These are phyloP conservation scores for Capsicum pubescens DNA, from an alignment of 257 asterid species.

Conservation along the genomic window DNA sequence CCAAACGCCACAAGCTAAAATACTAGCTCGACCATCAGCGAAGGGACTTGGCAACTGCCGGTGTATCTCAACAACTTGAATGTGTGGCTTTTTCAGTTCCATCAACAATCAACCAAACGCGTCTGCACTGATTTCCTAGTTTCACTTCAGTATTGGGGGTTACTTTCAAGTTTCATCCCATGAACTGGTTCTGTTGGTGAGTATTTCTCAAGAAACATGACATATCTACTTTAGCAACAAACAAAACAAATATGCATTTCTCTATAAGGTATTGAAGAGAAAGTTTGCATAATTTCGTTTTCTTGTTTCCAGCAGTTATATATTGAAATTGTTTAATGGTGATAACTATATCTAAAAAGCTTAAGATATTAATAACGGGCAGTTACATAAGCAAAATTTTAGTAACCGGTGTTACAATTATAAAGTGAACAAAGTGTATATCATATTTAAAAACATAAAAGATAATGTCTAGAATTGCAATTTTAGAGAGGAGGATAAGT, in stretches of 20 bases:
- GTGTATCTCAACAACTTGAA: not conserved
- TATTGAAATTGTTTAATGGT: not conserved
- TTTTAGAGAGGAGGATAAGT: too few relatives aligned
- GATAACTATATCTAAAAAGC: not conserved
- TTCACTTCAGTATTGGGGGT: not conserved
- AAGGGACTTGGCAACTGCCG: not conserved
- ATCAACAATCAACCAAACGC: conserved; percentile 16
- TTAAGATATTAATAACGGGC: not conserved
- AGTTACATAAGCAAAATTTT: not conserved
- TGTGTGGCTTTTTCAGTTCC: not conserved
- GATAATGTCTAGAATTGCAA: too few relatives aligned
- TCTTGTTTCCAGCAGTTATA: not conserved
- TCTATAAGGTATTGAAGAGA: not conserved
- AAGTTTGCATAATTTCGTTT: too few relatives aligned
- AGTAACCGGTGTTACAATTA: too few relatives aligned
- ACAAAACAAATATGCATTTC: not conserved
- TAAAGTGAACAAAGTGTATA: too few relatives aligned
- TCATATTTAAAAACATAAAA: too few relatives aligned
- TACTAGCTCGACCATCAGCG: not conserved
- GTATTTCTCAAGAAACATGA: not conserved
- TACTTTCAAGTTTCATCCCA: not conserved
- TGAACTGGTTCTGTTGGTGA: not conserved
- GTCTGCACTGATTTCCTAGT: not conserved
- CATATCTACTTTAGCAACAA: not conserved
- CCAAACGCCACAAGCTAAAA: not conserved